phyloP scores from a whole-genome alignment of 2,329 filamentous ascomycete genomes.

The Huntiella bhutanensis region DNA sequence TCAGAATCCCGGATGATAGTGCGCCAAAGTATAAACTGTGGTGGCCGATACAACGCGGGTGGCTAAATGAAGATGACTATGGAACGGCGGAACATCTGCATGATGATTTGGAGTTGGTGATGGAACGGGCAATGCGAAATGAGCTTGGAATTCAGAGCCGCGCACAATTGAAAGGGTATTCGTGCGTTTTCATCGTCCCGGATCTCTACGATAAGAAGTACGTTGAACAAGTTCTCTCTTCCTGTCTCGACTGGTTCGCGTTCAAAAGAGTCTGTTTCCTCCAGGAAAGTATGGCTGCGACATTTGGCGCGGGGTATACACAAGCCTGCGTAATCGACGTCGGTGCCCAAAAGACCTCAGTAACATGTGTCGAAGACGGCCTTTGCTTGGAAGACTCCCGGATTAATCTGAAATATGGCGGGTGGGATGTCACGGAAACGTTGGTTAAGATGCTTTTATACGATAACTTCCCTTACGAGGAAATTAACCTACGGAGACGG shows the following conservation, averaged over 20 bases:
- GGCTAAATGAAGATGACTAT: constrained; percentile 84
- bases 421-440: constrained; percentile 77
- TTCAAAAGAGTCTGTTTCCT: constrained; percentile 84
- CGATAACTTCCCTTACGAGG: constrained; percentile 86
- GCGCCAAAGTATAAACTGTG: constrained; percentile 76
- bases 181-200: constrained; percentile 90
- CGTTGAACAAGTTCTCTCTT: constrained; percentile 65
- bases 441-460: constrained; percentile 97
- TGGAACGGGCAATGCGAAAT: constrained; percentile 72
- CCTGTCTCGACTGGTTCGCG: constrained; percentile 74
- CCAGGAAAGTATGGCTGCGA: constrained; percentile 86
- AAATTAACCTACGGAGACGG: constrained; percentile 76
- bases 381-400: constrained; percentile 88
- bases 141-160: constrained; percentile 63
- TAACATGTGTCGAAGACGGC: constrained; percentile 92
- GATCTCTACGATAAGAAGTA: constrained; percentile 93
- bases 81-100: constrained; percentile 58
- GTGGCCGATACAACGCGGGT: constrained; percentile 78
- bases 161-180: constrained; percentile 75
- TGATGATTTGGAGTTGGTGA: constrained; percentile 69
- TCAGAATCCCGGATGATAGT: constrained; percentile 77
- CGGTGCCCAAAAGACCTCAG: constrained; percentile 90
- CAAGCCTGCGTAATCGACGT: constrained; percentile 91
- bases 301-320: constrained; percentile 87
- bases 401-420: constrained; percentile 86